Base-by-base conservation (phyloP, 2,329 filamentous ascomycete genomes). In the Apiospora saccharicola region DNA sequence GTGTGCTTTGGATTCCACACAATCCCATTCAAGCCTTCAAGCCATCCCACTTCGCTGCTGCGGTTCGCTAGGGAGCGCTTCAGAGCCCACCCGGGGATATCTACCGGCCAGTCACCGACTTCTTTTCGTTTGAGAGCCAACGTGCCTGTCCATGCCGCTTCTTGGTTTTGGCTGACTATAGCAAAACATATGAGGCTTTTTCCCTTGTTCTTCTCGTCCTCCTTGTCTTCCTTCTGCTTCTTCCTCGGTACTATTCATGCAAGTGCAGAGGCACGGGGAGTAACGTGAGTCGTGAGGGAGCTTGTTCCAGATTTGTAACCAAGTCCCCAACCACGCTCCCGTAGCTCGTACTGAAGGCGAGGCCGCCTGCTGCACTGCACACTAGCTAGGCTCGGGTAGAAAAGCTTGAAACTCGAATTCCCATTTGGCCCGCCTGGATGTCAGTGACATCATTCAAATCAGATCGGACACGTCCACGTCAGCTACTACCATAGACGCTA, bases 21-120 rank as follows among this genome's bases (percentile, higher is more conserved):
- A 51, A 51, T 24, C 49, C 46, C 46, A n/a, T n/a, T 22, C 19
- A 22, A 1, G 37, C 19, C 46, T n/a, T 22, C 46, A 6, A 49
- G 30, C 51, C 51, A 57, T 57, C 51, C 51, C 26, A 26, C 51
- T 34, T 22, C 22, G 46, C 46, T 26, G 24, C 24, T 26, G 24
- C n/a, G 14, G 22, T 53, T 53, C 12, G 24, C 14, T 30, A 49
- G 19, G 6, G 5, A 3, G 26, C 51, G 7, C 44, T 47, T 47
- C 16, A 47, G 44, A 47, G 46, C 22, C 46, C 14, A 19, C 53
- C 53, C 53, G 53, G 7, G 30, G 53, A 61, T 37, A 61, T 37
- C 53, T 61, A 61, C 53, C 53, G 53, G 53, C 34, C 53, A 61
- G 53, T 61, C 53, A 61, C 53, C 53, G 53, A 61, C 53, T 61